These are phyloP conservation scores for Aspergillus tubingensis DNA, from an alignment of 2,329 filamentous ascomycete species.

Conservation along the genomic window DNA sequence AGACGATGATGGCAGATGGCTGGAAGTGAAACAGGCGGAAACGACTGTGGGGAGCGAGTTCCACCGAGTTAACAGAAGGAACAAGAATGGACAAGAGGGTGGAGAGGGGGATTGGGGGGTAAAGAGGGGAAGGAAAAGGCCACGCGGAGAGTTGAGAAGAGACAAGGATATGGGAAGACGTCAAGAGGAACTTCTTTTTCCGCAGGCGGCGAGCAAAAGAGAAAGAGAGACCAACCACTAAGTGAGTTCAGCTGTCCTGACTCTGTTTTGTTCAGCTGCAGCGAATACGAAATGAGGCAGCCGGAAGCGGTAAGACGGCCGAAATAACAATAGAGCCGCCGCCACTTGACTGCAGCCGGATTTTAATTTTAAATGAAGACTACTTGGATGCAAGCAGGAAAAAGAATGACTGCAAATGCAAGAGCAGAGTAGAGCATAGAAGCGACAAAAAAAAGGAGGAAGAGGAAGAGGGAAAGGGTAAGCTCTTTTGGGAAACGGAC, in stretches of 20 bases:
- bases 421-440: background rate
- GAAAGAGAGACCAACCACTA: background rate
- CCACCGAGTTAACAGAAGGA: background rate
- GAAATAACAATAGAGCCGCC: background rate
- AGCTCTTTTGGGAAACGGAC: background rate
- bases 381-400: background rate
- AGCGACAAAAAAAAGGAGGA: background rate
- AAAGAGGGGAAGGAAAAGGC: background rate
- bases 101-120: background rate
- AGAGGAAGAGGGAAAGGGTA: background rate
- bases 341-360: background rate
- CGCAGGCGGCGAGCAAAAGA: background rate
- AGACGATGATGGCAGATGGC: background rate
- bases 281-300: background rate
- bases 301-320: constrained; percentile 1
- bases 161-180: background rate
- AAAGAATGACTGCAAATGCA: background rate
- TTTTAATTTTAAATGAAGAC: too few species aligned
- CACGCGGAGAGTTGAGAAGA: background rate
- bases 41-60: constrained; percentile 9
- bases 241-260: background rate
- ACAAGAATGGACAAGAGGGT: background rate
- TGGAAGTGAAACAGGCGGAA: constrained; percentile 8
- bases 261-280: background rate
- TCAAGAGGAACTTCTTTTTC: background rate